phyloP scores from a whole-genome alignment of 2,329 filamentous ascomycete genomes.

The Aureobasidium subglaciale region DNA sequence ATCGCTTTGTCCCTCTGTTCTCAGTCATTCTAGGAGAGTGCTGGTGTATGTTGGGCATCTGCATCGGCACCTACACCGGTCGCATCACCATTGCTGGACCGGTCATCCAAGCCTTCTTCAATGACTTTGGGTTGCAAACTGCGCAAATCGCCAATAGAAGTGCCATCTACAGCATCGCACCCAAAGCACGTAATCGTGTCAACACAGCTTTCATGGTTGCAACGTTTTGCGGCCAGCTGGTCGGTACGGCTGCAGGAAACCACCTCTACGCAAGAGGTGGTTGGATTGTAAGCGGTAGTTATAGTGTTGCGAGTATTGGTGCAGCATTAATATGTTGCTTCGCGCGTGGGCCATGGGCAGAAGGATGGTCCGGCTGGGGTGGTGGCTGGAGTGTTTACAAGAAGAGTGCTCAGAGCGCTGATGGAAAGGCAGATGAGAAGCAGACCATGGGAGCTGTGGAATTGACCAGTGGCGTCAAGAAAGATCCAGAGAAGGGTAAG shows the following conservation, averaged over 20 bases:
- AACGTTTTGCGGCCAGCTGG: constrained; percentile 67
- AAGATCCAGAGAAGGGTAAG: neutral
- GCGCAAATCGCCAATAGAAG: constrained; percentile 66
- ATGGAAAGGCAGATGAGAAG: constrained; percentile 29
- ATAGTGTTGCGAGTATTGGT: constrained; percentile 49
- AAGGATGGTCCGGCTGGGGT: constrained; percentile 53
- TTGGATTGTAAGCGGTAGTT: constrained; percentile 51
- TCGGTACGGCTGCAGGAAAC: constrained; percentile 52
- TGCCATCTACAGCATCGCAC: constrained; percentile 63
- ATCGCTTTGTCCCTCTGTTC: constrained; percentile 61
- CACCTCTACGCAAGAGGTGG: constrained; percentile 49
- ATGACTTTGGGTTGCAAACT: constrained; percentile 67
- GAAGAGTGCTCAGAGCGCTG: constrained; percentile 33
- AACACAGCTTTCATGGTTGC: constrained; percentile 79
- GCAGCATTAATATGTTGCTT: constrained; percentile 40
- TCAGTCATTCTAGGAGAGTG: constrained; percentile 57
- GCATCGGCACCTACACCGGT: constrained; percentile 63
- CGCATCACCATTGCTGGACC: constrained; percentile 61
- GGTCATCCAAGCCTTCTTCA: constrained; percentile 61
- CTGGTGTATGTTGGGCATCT: constrained; percentile 54
- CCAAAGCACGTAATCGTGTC: constrained; percentile 64
- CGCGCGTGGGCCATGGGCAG: constrained; percentile 49
- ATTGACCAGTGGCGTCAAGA: too few species aligned
- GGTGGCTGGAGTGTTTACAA: constrained; percentile 49
- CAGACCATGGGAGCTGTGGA: neutral